Base-by-base conservation (phyloP, 78 protist species). In the Dictyostelium purpureum region DNA sequence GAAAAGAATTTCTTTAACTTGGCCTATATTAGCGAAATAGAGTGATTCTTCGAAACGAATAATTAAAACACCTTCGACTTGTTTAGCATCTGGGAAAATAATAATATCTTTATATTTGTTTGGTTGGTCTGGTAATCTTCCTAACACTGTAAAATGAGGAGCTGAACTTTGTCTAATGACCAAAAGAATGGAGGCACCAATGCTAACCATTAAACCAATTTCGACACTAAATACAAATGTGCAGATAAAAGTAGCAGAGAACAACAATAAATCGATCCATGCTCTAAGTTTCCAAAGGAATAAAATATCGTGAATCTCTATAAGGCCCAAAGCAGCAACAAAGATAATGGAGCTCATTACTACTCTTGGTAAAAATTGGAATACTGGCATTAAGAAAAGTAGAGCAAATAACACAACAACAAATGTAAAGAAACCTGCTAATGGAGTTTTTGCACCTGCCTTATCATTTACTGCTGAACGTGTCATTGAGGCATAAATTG, bases 291-390 rank as follows among this genome's bases (percentile, higher is more conserved):
- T 77, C 94, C 88, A 77, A 11, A 90, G 43, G 75, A 90, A 90
- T 0, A 79, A 7, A 16, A 90, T 21, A 26, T 90, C 94, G 31
- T 90, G 94, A 1, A 90, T 14, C 26, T 90, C 94, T 52, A 77
- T 61, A n/a, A 90, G 42, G 2, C 94, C 94, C n/a, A 90, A 14
- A 0, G 94, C 94, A 1, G 94, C 94, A 1, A 81, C 89, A n/a
- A 90, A 81, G 7, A 90, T 79, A 24, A 90, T 81, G 0, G 94
- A 79, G 19, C 90, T 59, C 88, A 90, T 78, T 3, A 75, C 59
- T 0, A 79, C 94, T 40, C 82, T 63, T n/a, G 94, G 94, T 24
- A 90, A 59, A 42, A 79, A 51, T 26, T 63, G 87, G 77, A 90
- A 81, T 0, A 70, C 51, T 14, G 94, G 94, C 89, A 90, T 74